Percentiles rank a stretch among this genome's conserved stretches.
Conservation (phyloP, 2,329 filamentous ascomycete genomes). For the Scopulariopsis brevicaulis region DNA sequence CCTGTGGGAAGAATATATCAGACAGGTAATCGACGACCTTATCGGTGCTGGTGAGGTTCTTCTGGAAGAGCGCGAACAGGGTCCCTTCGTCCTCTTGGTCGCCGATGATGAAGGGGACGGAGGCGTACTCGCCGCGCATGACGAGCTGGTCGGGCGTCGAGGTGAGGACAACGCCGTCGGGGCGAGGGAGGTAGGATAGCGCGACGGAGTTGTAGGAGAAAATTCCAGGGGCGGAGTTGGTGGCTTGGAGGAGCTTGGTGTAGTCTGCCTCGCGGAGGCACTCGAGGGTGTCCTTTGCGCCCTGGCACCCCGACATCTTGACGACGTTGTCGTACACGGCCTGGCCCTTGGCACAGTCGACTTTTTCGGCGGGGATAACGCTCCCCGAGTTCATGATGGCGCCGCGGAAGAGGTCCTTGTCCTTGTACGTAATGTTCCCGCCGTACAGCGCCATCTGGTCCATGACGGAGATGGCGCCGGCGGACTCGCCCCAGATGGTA, state of each 20-base stretch:
- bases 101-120: constrained; percentile 51
- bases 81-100: constrained; percentile 58
- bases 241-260: constrained; percentile 39
- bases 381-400: constrained; percentile 54
- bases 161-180: constrained; percentile 42
- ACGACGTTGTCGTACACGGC: constrained; percentile 40
- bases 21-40: constrained; percentile 42
- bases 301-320: constrained; percentile 37
- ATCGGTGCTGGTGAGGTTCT: constrained; percentile 42
- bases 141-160: constrained; percentile 39
- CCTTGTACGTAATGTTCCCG: constrained; percentile 52
- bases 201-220: constrained; percentile 45
- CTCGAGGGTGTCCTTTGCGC: constrained; percentile 33
- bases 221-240: constrained; percentile 44
- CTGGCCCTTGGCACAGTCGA: constrained; percentile 46
- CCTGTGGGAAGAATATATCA: constrained; percentile 34
- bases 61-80: constrained; percentile 46
- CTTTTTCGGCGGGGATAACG: constrained; percentile 34
- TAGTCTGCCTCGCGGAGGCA: constrained; percentile 44
- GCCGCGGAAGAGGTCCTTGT: constrained; percentile 49
- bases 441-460: constrained; percentile 52
- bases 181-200: constrained; percentile 49
- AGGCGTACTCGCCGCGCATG: constrained; percentile 35
- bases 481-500: constrained; percentile 53
- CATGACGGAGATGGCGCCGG: constrained; percentile 47